A percentile compares a stretch with the other conserved stretches of the same genome.
These are phyloP conservation scores for Cryptomeria japonica DNA, from an alignment of 75 land plant species.

Conservation along the genomic window DNA sequence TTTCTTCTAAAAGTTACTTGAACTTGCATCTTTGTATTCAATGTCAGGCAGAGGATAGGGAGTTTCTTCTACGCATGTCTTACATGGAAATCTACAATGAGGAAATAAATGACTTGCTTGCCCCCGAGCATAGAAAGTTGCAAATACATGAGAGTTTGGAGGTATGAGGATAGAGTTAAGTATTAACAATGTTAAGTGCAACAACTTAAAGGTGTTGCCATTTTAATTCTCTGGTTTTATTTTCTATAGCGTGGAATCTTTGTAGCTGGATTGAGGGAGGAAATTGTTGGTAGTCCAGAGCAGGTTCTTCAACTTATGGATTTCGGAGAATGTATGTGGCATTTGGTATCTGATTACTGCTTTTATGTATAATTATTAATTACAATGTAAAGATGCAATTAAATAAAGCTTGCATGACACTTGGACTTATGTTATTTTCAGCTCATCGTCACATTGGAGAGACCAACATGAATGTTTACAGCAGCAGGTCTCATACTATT, in stretches of 20 bases:
- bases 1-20: background rate
- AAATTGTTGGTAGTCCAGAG: constrained; percentile 89
- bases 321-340: constrained; percentile 84
- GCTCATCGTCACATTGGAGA: constrained; percentile 98
- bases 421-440: constrained; percentile 27
- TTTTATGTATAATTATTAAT: constrained; percentile 1
- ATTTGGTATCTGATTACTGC: background rate
- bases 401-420: background rate
- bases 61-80: constrained; percentile 92
- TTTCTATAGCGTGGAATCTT: constrained; percentile 82
- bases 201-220: background rate
- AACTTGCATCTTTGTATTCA: background rate
- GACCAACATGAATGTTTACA: constrained; percentile 97
- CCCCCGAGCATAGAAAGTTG: constrained; percentile 88
- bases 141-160: constrained; percentile 96
- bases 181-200: background rate
- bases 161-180: constrained; percentile 29
- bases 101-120: constrained; percentile 95
- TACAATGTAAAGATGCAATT: background rate
- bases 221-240: background rate
- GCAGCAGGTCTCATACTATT: constrained; percentile 98
- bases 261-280: constrained; percentile 98
- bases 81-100: constrained; percentile 99
- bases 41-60: constrained; percentile 70
- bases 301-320: constrained; percentile 92